phyloP scores from a whole-genome alignment of 2,329 filamentous ascomycete species.

The Elsinoe australis region DNA sequence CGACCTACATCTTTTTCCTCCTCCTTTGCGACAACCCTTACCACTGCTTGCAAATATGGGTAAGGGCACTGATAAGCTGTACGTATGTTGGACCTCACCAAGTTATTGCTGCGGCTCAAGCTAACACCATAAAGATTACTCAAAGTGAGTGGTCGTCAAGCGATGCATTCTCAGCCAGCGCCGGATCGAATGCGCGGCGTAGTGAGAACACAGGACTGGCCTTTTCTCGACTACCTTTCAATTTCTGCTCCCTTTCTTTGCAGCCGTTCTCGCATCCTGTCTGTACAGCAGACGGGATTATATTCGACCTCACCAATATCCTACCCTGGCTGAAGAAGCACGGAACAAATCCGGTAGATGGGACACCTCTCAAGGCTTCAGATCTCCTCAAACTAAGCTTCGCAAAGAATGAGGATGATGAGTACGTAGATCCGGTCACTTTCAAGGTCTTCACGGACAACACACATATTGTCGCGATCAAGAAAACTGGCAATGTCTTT shows the following conservation, averaged over 20 bases:
- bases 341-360: slow-evolving; percentile 83
- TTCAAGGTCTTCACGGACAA: slow-evolving; percentile 98
- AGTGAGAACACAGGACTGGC: slow-evolving; percentile 49
- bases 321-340: slow-evolving; percentile 90
- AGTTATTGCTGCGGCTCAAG: slow-evolving; percentile 11
- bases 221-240: slow-evolving; percentile 90
- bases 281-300: slow-evolving; percentile 77
- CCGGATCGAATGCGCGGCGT: slow-evolving; percentile 56
- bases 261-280: slow-evolving; percentile 94
- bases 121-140: slow-evolving; percentile 57
- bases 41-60: slow-evolving; percentile 11
- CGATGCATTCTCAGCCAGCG: slow-evolving; percentile 78
- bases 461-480: slow-evolving; percentile 87
- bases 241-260: slow-evolving; percentile 92
- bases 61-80: slow-evolving; percentile 34
- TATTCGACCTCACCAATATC: slow-evolving; percentile 94
- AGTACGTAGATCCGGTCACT: slow-evolving; percentile 92
- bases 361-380: slow-evolving; percentile 65
- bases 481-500: slow-evolving; percentile 87
- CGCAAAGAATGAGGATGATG: slow-evolving; percentile 80
- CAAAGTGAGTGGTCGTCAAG: slow-evolving; percentile 95
- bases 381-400: slow-evolving; percentile 90
- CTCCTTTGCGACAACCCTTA: neutral
- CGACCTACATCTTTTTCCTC: no score
- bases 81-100: slow-evolving; percentile 28